Evolutionary conservation across 1,284 basidiomycete genomes (phyloP).

Genomic region (Pholiota adiposa): DNA sequence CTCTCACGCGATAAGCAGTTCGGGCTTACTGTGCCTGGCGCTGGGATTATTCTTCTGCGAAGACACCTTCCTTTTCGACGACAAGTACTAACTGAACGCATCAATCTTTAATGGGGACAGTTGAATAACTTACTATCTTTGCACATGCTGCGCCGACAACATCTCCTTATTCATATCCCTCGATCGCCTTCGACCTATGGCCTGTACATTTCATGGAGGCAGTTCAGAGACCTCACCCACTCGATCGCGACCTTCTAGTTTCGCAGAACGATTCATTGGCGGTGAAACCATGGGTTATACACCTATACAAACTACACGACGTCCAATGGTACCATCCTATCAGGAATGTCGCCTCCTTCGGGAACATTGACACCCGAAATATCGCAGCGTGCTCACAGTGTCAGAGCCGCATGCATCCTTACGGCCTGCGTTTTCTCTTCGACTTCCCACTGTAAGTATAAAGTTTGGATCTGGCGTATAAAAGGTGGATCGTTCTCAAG

Average conservation of each 20-base stretch:
- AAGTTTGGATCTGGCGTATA: neutral
- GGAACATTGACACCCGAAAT: slow-evolving; percentile 14
- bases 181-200: neutral
- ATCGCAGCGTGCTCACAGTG: slow-evolving; percentile 15
- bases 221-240: too few relatives aligned
- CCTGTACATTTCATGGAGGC: too few relatives aligned
- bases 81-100: neutral
- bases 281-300: too few relatives aligned
- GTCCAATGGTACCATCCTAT: slow-evolving; percentile 6
- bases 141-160: neutral
- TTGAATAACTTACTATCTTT: neutral
- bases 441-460: slow-evolving; percentile 5
- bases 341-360: slow-evolving; percentile 15
- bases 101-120: neutral
- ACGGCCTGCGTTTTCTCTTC: neutral
- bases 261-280: neutral
- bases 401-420: slow-evolving; percentile 19
- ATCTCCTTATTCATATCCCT: neutral
- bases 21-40: neutral
- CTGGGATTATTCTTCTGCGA: neutral
- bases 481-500: neutral
- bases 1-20: slow-evolving; percentile 10
- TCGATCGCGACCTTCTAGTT: too few relatives aligned
- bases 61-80: neutral
- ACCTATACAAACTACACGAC: too few relatives aligned